Evolutionary conservation across 2,329 filamentous ascomycete genomes (phyloP), one percentile per base, ranked within the genome.

Genomic region (Neonectria sp.): DNA sequence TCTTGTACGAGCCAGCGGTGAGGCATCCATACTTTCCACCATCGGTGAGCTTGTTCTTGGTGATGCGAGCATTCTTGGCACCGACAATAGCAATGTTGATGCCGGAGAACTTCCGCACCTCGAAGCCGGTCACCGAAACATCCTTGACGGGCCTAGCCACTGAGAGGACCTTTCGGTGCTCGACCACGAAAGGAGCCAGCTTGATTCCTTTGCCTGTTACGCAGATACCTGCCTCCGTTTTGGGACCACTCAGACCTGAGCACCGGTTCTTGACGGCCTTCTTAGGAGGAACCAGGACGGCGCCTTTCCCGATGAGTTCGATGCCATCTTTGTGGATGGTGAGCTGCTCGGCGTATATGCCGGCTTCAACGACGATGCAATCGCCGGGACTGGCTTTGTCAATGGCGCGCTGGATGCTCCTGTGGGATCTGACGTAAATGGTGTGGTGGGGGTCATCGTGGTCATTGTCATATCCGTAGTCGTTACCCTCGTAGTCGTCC

Each of bases 11-110:
- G 9, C 80, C 80, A n/a, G 75, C 71, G 4, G 80, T 79, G n/a
- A 82, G 76, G 24, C 72, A 65, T 3, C 81, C 80, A 49, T 83
- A 82, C 11, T 64, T 58, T 1, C 31, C 52, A 1, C 73, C 77
- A 55, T 80, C 75, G 11, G 65, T 65, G 24, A 81, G 63, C 4
- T 55, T 77, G 68, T 80, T 81, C 24, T 67, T 61, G 21, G 46
- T 51, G 11, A 81, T 46, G 8, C 21, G 56, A 1, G 71, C 70
- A 48, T 80, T 75, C 48, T 74, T 63, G 11, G 74, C 79, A 3
- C 79, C 81, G 1, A 82, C 48, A 9, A 82, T 68, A n/a, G 77
- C 79, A 27, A 82, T 79, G 59, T 79, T 81, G 58, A 81, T 68
- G 12, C 79, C 81, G 0, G 70, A 70, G 62, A 81, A 82, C 4